Base-by-base conservation (phyloP, 2,329 filamentous ascomycete genomes). In the Penicillium verrucosum region DNA sequence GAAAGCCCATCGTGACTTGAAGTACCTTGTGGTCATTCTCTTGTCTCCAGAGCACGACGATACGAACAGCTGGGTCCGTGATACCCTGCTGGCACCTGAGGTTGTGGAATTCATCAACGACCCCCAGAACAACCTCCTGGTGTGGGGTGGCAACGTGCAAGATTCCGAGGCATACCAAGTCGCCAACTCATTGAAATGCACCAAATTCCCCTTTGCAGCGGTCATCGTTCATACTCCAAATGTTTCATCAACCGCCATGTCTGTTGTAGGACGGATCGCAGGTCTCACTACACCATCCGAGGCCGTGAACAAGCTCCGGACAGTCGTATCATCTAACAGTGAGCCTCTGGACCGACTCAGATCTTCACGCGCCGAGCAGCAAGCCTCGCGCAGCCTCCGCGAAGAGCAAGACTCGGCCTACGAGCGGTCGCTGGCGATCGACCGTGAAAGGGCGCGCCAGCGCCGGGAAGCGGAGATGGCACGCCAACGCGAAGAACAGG, bases 131-230 rank as follows among this genome's bases (percentile, higher is more conserved):
- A 89, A 93, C 69, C 84, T 97, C 30, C 79, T 97, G 36, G 75
- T 99, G 3, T 99, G 94, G 94, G 91, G 89, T 40, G 94, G 94
- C 45, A 96, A 92, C 65, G 89, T 97, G 0, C 85, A 92, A 61
- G 94, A 99, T 71, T 89, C 91, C 3, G 94, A 99, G 76, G 90
- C 93, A 5, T 97, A 95, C 73, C 92, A 97, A 72, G 91, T 97
- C 40, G 86, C 92, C n/a, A 83, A 85, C 12, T 91, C 92, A 44
- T 85, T 97, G 60, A 87, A 87, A 65, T 94, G 90, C 73, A 96
- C 90, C 57, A 96, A 95, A 70, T 97, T 94, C 68, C 94, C 94
- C 10, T 97, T 96, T 71, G 87, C 89, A 0, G 90, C 88, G 14
- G 75, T 97, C 3, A 87, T 97, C 29, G 92, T 91, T 56, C 88